Conservation (phyloP, 2,329 filamentous ascomycete genomes). For the Aspergillus sp. region DNA sequence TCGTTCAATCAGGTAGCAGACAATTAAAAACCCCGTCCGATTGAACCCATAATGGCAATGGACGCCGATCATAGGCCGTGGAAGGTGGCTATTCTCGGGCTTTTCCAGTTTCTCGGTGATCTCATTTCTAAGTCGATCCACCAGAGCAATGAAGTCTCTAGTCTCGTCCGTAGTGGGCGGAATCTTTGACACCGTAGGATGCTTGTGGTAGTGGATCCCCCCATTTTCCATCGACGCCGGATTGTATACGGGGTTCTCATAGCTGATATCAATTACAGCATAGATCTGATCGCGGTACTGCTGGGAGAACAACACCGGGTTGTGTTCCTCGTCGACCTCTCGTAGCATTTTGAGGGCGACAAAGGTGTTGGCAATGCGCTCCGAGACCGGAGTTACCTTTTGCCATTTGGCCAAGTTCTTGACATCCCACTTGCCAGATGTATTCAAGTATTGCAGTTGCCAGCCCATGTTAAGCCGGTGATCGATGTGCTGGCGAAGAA, state of each 20-base stretch:
- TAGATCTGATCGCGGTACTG: constrained; percentile 67
- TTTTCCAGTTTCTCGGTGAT: constrained; percentile 50
- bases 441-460: constrained; percentile 86
- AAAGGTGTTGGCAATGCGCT: constrained; percentile 75
- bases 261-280: constrained; percentile 85
- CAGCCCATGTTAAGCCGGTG: constrained; percentile 77
- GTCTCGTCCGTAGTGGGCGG: constrained; percentile 68
- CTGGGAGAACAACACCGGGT: constrained; percentile 68
- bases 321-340: constrained; percentile 82
- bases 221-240: constrained; percentile 66
- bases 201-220: constrained; percentile 76
- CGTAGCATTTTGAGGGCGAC: constrained; percentile 90
- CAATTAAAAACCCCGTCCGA: constrained; percentile 85
- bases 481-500: constrained; percentile 73
- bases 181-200: constrained; percentile 88
- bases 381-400: constrained; percentile 72
- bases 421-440: constrained; percentile 94
- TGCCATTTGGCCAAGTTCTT: constrained; percentile 95
- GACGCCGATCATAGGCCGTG: constrained; percentile 65
- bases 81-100: constrained; percentile 38
- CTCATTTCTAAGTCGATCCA: constrained; percentile 60
- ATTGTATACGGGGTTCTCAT: constrained; percentile 88
- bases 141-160: constrained; percentile 57
- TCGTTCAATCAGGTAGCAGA: constrained; percentile 84
- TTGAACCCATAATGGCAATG: constrained; percentile 98